phyloP scores from a whole-genome alignment of 371 early-diverging fungal species.

The Apophysomyces ossiformis region DNA sequence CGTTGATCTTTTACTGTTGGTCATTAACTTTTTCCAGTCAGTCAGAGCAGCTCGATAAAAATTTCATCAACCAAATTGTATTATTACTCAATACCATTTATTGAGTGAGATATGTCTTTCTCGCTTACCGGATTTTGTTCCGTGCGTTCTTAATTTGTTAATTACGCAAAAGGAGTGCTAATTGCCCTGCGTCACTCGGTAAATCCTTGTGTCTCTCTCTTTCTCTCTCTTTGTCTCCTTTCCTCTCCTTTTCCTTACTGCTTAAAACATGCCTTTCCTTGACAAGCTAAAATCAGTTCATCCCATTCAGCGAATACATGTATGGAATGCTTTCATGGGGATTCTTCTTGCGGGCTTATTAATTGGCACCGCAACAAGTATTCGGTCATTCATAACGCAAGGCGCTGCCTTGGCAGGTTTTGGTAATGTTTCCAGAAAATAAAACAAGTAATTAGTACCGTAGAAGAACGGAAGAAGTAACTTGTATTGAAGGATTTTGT shows the following conservation, averaged over 20 bases:
- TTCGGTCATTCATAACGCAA: constrained; percentile 32
- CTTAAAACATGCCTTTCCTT: background rate
- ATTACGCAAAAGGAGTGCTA: no score
- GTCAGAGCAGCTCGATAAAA: no score
- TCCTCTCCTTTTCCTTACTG: no score
- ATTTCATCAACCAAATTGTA: no score
- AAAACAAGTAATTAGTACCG: background rate
- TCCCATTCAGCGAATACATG: constrained; percentile 23
- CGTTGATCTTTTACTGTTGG: no score
- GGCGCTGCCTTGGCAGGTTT: constrained; percentile 40
- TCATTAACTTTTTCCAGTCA: no score
- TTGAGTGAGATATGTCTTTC: no score
- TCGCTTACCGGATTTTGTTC: no score
- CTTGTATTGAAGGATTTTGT: background rate
- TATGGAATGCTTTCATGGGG: constrained; percentile 17
- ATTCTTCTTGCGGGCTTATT: constrained; percentile 21
- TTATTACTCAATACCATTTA: no score
- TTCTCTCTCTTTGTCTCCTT: constrained; percentile 1
- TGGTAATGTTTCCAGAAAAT: constrained; percentile 24
- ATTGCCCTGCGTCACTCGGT: no score
- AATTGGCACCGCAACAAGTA: constrained; percentile 28
- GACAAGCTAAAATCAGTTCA: constrained; percentile 14
- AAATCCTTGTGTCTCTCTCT: background rate
- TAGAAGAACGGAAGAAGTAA: background rate
- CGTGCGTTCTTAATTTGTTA: no score